phyloP scores from a whole-genome alignment of 768 basidiomycete genomes.

The Boletus rufocinnamomeus region DNA sequence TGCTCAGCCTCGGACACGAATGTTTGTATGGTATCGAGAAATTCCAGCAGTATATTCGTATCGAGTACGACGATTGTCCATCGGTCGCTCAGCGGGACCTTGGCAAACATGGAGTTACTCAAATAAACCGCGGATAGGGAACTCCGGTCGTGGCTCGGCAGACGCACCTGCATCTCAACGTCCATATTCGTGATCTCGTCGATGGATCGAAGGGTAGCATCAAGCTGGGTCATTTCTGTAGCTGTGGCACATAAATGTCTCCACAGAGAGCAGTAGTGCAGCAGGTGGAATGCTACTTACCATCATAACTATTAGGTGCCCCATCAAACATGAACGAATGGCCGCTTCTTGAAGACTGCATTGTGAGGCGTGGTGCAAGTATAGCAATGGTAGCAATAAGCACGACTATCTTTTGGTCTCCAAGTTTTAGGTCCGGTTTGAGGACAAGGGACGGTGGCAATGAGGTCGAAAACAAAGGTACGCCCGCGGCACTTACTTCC shows the following conservation, averaged over 20 bases:
- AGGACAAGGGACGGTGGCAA: neutral
- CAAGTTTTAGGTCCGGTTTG: neutral
- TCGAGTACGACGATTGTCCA: constrained; percentile 64
- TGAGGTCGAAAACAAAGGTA: neutral
- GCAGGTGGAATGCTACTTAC: constrained; percentile 10
- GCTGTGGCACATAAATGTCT: constrained; percentile 7
- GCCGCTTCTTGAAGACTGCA: constrained; percentile 2
- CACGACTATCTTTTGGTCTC: neutral
- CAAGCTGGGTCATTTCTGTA: constrained; percentile 15
- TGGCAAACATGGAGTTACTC: neutral
- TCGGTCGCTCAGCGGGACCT: constrained; percentile 47
- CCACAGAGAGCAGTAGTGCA: neutral
- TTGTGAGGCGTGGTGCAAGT: neutral
- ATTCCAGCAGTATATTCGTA: constrained; percentile 75
- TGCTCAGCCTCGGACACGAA: constrained; percentile 66
- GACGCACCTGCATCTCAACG: constrained; percentile 71
- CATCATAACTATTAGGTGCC: neutral
- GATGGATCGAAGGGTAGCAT: constrained; percentile 51
- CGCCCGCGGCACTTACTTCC: neutral
- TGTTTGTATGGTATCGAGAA: constrained; percentile 61
- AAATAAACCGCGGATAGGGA: neutral
- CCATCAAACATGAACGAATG: neutral
- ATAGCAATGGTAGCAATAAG: neutral
- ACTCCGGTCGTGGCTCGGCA: neutral
- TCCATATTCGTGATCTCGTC: constrained; percentile 62